phyloP scores from a whole-genome alignment of 495 filamentous ascomycete species.

The Neurospora sp. region DNA sequence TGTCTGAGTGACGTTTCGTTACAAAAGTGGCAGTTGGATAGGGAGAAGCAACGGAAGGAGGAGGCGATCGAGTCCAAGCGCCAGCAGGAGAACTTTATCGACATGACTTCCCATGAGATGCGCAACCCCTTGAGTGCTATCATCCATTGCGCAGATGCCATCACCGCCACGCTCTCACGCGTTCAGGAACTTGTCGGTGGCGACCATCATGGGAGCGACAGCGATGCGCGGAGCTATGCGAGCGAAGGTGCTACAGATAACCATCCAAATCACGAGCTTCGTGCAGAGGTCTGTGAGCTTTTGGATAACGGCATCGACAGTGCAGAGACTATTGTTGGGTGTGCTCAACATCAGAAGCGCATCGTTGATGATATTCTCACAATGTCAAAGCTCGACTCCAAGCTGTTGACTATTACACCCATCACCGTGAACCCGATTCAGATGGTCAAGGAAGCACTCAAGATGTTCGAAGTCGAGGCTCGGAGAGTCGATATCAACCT shows the following conservation, averaged over 20 bases:
- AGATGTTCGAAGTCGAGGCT: conserved; percentile 65
- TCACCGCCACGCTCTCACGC: conserved; percentile 21
- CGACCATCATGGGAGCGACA: not conserved
- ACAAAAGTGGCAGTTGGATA: conserved; percentile 28
- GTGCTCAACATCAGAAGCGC: conserved; percentile 66
- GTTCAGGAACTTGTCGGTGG: conserved; percentile 20
- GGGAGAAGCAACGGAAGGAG: conserved; percentile 29
- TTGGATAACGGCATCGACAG: conserved; percentile 49
- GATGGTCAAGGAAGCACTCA: conserved; percentile 51
- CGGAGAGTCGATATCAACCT: conserved; percentile 55
- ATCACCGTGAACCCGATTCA: conserved; percentile 53
- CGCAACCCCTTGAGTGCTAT: conserved; percentile 66
- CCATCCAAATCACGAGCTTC: not conserved
- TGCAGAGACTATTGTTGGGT: conserved; percentile 65
- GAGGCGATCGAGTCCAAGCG: conserved; percentile 35
- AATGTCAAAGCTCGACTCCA: conserved; percentile 68
- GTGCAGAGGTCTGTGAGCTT: conserved; percentile 25
- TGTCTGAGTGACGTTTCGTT: conserved; percentile 30
- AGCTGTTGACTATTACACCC: conserved; percentile 57
- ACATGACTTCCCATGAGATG: conserved; percentile 71
- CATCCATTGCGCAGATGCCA: conserved; percentile 55
- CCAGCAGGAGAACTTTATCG: conserved; percentile 62
- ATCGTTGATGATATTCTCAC: conserved; percentile 75
- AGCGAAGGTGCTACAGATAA: not conserved
- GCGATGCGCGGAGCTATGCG: not conserved